Evolutionary conservation across 139 green algal genomes (phyloP), one percentile per base, ranked within the genome.

Genomic region (Auxenochlorella pyrenoidosa): DNA sequence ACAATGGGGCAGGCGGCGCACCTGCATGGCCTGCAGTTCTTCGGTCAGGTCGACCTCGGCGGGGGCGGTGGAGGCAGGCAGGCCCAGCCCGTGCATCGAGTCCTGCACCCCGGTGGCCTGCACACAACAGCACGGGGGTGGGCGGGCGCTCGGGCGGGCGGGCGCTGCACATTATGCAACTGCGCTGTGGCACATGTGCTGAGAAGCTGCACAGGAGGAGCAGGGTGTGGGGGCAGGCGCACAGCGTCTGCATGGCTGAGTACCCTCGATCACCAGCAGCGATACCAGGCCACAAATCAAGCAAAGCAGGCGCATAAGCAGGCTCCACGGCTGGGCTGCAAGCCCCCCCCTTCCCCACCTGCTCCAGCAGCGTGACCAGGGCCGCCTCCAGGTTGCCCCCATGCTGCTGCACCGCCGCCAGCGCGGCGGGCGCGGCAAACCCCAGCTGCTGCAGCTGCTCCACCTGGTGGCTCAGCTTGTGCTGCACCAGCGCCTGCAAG

Each of bases 381-480:
- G 91, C 92, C 0, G 68, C 86, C 78, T 95, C 85, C 59, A 96
- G 77, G 58, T 95, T 86, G 86, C 88, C 90, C 75, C 94, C 94
- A 65, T 90, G 83, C 36, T 83, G 88, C 80, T 93, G 91, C 54
- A 96, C 89, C 22, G 94, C 94, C 24, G 85, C 88, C 59, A 77
- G 78, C 12, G 85, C 83, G 66, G 93, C 89, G 86, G 84, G 91
- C 41, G 87, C 78, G 0, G 89, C 30, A 40, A 95, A 96, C 32
- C 93, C 93, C 70, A 96, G 86, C 24, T 77, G 84, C 72, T 90
- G 86, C 54, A 97, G 83, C 71, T 93, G 60, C 58, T 63, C 75
- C 36, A 87, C 76, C 44, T 82, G 82, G 51, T 60, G 44, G 72
- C 51, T 72, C 76, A 82, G 70, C 83, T 89, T 88, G 40, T 78